Evolutionary conservation across 169 alveolate species (phyloP), one percentile per base, ranked within the genome.

Genomic region (Eimeria falciformis): DNA sequence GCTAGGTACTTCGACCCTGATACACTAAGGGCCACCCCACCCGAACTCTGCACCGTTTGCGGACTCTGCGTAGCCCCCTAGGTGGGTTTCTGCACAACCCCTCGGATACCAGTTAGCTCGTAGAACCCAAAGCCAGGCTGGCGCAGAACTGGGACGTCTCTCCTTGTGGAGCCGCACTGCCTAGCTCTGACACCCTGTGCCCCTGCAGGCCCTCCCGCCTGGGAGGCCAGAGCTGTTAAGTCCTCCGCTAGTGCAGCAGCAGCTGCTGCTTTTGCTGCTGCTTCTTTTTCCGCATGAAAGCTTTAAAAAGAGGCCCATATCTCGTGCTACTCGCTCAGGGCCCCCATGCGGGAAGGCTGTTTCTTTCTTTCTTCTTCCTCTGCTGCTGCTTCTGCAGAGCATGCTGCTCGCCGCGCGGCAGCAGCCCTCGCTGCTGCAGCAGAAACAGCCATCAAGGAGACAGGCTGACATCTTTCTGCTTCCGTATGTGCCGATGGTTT

Each of bases 341-440:
- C 17, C n/a, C 65, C 65, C 65, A 5, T 2, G 17, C 17, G 25
- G 17, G 3, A 2, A 3, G 65, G 17, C 65, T 53, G 17, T n/a
- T 53, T 53, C 65, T 2, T 53, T 53, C 9, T 5, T 3, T 53
- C 75, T 40, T 4, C 55, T 73, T 33, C 83, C 7, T 33, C 83
- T 73, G 55, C 33, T 40, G 55, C 83, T 23, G 47, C 37, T 40
- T 5, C 83, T 14, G 58, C 62, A 40, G 58, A 58, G 12, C 40
- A 33, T 73, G 83, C 83, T 40, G 58, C 27, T 43, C 83, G 55
- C n/a, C n/a, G n/a, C n/a, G n/a, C 83, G 14, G 62, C 37, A 43
- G 83, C 83, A 73, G 83, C 83, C 56, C 58, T 73, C n/a, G 56
- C 56, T 5, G 83, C 56, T 12, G 83, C 83, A 11, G 83, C 83